Evolutionary conservation across 768 basidiomycete genomes (phyloP), one percentile per base, ranked within the genome.

Genomic region (Russula sp.): DNA sequence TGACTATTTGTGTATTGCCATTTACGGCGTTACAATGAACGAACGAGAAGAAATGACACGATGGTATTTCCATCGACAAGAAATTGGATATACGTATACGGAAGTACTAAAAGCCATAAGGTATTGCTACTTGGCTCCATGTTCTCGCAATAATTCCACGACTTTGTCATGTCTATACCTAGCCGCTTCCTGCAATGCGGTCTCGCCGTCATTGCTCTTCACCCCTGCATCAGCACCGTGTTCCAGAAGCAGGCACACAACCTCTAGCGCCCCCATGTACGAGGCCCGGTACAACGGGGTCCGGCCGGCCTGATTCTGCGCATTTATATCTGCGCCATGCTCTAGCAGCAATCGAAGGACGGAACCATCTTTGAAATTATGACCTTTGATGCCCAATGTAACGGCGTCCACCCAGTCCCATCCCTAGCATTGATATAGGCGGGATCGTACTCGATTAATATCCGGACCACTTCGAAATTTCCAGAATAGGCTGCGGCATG

Each of bases 341-440:
- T 36, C 18, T 16, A 59, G 20, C 9, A 59, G 24, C 13, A 49
- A 14, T 49, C n/a, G 24, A 20, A 2, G 3, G 48, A 49, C 24
- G 14, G 22, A 24, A 14, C 22, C 4, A 7, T 10, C 24, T 14
- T 26, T 14, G 22, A 8, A 2, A 13, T 26, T 1, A 16, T n/a
- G 3, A 20, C 10, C 3, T 20, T 3, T 11, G 40, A 46, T 30
- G 42, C 40, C 11, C 3, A 18, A 7, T 1, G 3, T 13, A 57
- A 46, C 7, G 56, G 38, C 0, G 56, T 57, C 3, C 2, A 0
- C 3, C 32, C 32, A 0, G 0, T 0, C 3, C 0, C 2, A 11
- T 22, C 16, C 32, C 5, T 11, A 7, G n/a, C 32, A 13, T 36
- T 54, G n/a, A 54, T 14, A 13, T 22, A n/a, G 34, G 11, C 52